Conservation (phyloP, 192 early-diverging fungal species). For the Gryganskiella cystojenkinii region DNA sequence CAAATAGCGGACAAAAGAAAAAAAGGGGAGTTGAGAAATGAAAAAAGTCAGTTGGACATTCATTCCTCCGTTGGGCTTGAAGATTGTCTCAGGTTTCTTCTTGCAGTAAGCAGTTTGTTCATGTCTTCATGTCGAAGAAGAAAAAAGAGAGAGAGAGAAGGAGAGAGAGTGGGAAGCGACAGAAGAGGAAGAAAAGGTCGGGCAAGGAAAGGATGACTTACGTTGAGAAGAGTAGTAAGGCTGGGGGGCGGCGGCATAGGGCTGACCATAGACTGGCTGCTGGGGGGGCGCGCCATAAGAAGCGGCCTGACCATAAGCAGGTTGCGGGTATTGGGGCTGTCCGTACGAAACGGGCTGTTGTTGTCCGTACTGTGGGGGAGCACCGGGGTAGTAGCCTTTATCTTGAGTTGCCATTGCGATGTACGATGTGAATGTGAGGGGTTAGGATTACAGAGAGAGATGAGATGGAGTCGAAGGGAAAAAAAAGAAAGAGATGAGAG, state of each 20-base stretch:
- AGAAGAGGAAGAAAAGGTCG: no score
- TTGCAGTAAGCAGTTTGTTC: no score
- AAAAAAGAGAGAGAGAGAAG: not conserved
- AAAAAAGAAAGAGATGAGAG: not conserved
- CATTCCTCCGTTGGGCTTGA: no score
- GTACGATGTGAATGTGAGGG: not conserved
- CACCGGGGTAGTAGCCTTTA: constrained; percentile 34
- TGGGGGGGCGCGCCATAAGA: not conserved
- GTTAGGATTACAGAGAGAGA: not conserved
- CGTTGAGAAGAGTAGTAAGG: constrained; percentile 10
- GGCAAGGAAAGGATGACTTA: no score
- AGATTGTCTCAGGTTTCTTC: no score
- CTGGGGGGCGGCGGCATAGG: constrained; percentile 11
- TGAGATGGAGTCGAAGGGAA: not conserved
- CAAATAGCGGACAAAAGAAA: not conserved
- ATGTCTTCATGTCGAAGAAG: no score
- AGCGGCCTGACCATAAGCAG: constrained; percentile 1
- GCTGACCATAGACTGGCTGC: constrained; percentile 16
- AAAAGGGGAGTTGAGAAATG: not conserved
- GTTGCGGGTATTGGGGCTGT: not conserved
- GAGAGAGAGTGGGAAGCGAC: no score
- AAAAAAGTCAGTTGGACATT: no score
- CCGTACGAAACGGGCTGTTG: not conserved
- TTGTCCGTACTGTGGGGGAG: constrained; percentile 7
- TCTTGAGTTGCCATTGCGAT: not conserved